Base-by-base conservation (phyloP, 495 filamentous ascomycete genomes). In the Bombardia bombarda region DNA sequence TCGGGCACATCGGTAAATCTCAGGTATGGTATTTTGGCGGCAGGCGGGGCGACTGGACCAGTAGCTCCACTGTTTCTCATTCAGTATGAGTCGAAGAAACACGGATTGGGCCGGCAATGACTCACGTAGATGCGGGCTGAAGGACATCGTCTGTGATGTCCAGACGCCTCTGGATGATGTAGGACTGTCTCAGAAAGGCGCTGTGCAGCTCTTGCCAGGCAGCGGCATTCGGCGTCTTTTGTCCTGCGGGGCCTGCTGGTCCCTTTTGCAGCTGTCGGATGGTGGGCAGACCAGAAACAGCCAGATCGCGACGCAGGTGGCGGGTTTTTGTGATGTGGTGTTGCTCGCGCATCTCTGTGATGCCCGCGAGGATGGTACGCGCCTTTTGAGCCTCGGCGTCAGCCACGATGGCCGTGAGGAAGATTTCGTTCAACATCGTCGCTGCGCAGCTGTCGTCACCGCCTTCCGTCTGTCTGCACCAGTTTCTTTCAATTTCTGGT, bases 1-100 rank as follows among this genome's bases (percentile, higher is more conserved):
- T 72, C 68, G 4, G 68, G 69, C 8, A 68, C 28, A 19, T 72
- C 68, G 7, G 52, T 62, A 65, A 67, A 74, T 4, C 62, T 42
- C 34, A 72, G 28, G 41, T 21, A 46, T 13, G 32, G 46, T 1
- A 22, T 23, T 32, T 40, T 48, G 25, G 9, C 23, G 3, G 43
- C 25, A 13, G 43, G 43, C 3, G 49, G 10, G 2, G 21, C 17
- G 20, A 23, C 24, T 28, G 45, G 9, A 12, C 16, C 16, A 7
- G 26, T 28, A 7, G 16, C 37, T 8, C 20, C 22, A 1, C 13
- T 14, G 2, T 5, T 31, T 37, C 12, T n/a, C 33, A 3, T 14
- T 30, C 8, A 38, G 22, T 7, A 9, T 7, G 14, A n/a, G 26
- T 3, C 6, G 14, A 26, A 12, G 14, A 30, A 28, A 2, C 7